A percentile compares a stretch with the other conserved stretches of the same genome.
These are phyloP conservation scores for Bothia castanella DNA, from an alignment of 1,284 basidiomycete genomes.

Conservation along the genomic window DNA sequence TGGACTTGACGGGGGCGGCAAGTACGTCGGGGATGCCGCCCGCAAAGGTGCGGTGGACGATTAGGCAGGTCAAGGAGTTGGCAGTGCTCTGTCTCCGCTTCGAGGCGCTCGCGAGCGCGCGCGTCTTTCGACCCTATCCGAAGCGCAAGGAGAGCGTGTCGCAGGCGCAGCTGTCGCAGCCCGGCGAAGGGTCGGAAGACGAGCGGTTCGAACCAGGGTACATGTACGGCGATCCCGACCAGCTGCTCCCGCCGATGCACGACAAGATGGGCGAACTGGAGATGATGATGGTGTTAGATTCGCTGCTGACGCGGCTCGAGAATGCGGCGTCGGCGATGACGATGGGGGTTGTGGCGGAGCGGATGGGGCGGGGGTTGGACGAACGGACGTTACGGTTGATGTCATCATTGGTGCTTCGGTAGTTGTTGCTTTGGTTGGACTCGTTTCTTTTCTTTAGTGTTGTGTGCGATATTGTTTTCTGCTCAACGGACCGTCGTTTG, in stretches of 20 bases:
- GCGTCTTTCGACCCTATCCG: slow-evolving; percentile 54
- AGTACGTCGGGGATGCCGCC: slow-evolving; percentile 16
- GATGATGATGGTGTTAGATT: slow-evolving; percentile 71
- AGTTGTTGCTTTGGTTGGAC: too few relatives aligned
- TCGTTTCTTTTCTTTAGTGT: too few relatives aligned
- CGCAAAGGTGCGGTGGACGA: slow-evolving; percentile 40
- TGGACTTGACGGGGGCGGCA: slow-evolving; percentile 48
- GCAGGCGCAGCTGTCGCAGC: background rate
- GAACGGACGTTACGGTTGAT: slow-evolving; percentile 46
- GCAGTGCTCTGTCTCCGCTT: slow-evolving; percentile 76
- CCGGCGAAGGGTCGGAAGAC: slow-evolving; percentile 20
- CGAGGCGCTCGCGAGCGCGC: slow-evolving; percentile 72
- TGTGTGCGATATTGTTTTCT: too few relatives aligned
- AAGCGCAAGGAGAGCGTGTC: slow-evolving; percentile 44
- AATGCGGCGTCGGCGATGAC: slow-evolving; percentile 69
- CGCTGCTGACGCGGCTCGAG: slow-evolving; percentile 72
- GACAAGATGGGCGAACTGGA: slow-evolving; percentile 77
- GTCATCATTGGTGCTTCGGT: slow-evolving; percentile 27
- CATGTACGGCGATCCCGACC: slow-evolving; percentile 57
- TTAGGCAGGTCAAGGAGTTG: slow-evolving; percentile 77
- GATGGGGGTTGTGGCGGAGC: slow-evolving; percentile 28
- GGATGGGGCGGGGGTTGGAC: slow-evolving; percentile 38
- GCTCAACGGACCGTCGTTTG: too few relatives aligned
- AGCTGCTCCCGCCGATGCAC: slow-evolving; percentile 69
- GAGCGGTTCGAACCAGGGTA: slow-evolving; percentile 36